Percentiles rank a stretch among this genome's conserved stretches.
Evolutionary conservation across 768 basidiomycete genomes (phyloP).

Genomic region (Suillus lakei): DNA sequence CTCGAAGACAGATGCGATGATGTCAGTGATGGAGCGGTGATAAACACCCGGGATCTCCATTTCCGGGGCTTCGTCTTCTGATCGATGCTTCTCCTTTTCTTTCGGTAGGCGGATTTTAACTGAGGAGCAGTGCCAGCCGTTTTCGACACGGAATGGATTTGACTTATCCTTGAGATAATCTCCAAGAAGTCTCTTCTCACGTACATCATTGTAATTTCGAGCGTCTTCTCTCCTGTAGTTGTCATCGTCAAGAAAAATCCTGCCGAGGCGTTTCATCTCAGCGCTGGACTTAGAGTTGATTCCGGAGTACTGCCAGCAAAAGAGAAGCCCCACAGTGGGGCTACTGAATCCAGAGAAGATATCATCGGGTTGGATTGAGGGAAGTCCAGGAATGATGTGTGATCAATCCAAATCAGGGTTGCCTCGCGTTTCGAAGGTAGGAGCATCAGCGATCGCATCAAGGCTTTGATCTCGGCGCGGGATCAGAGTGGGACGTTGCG

Average conservation of each 20-base stretch:
- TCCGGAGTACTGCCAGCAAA: slow-evolving; percentile 36
- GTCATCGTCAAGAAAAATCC: slow-evolving; percentile 24
- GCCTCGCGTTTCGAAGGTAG: background rate
- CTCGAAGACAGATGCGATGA: slow-evolving; percentile 1
- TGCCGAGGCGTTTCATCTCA: slow-evolving; percentile 30
- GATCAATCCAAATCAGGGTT: background rate
- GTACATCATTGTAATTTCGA: slow-evolving; percentile 13
- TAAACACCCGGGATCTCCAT: background rate
- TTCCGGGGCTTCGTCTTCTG: background rate
- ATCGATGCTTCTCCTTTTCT: background rate
- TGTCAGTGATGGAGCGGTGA: slow-evolving; percentile 5
- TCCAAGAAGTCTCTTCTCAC: background rate
- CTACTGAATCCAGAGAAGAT: slow-evolving; percentile 20
- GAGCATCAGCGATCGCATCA: slow-evolving; percentile 3
- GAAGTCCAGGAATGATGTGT: background rate
- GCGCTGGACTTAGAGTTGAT: slow-evolving; percentile 29
- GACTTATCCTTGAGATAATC: background rate
- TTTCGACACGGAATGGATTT: slow-evolving; percentile 3
- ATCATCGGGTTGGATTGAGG: background rate
- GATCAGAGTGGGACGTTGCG: background rate
- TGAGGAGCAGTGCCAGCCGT: slow-evolving; percentile 9
- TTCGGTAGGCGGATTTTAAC: slow-evolving; percentile 12
- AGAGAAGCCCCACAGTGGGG: slow-evolving; percentile 28
- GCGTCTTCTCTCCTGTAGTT: slow-evolving; percentile 30
- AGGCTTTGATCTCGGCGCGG: background rate